Percentiles rank a stretch among this genome's conserved stretches.
phyloP scores from a whole-genome alignment of 2,329 filamentous ascomycete species.

The Fusarium agapanthi region DNA sequence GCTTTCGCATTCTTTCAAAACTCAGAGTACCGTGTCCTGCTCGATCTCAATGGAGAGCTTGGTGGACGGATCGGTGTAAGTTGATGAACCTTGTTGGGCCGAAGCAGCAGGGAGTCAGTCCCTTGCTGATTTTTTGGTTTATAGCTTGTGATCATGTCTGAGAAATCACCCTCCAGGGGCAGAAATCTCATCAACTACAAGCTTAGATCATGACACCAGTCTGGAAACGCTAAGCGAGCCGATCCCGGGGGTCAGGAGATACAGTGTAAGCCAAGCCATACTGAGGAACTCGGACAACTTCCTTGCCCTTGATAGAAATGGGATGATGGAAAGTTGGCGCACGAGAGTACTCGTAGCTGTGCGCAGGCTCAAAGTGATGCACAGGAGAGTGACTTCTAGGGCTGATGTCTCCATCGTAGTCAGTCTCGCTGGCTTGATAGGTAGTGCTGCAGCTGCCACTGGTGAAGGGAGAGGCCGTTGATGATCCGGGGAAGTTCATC shows the following conservation, averaged over 20 bases:
- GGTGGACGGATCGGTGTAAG: slow-evolving; percentile 4
- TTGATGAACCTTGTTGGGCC: not conserved
- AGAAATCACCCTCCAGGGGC: slow-evolving; percentile 49
- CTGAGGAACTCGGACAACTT: slow-evolving; percentile 46
- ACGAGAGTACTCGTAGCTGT: slow-evolving; percentile 16
- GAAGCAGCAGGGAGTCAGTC: not conserved
- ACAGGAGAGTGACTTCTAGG: slow-evolving; percentile 30
- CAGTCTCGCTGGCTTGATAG: slow-evolving; percentile 53
- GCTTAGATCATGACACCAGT: slow-evolving; percentile 28
- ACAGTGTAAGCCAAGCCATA: slow-evolving; percentile 49
- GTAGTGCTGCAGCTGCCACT: slow-evolving; percentile 59
- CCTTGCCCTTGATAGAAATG: slow-evolving; percentile 54
- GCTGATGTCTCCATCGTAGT: slow-evolving; percentile 32
- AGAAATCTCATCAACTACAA: slow-evolving; percentile 23
- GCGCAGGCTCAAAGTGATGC: slow-evolving; percentile 1
- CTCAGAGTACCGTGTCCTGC: slow-evolving; percentile 15
- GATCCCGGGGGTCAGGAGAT: slow-evolving; percentile 50
- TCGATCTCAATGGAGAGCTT: slow-evolving; percentile 24
- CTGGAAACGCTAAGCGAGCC: slow-evolving; percentile 28
- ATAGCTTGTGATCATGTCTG: slow-evolving; percentile 52
- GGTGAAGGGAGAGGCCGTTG: slow-evolving; percentile 53
- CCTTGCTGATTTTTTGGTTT: not conserved
- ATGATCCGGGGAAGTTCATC: slow-evolving; percentile 49
- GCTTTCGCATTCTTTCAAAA: not conserved
- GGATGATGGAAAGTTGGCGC: slow-evolving; percentile 32